A percentile compares a stretch with the other conserved stretches of the same genome.
These are phyloP conservation scores for Podila epigama DNA, from an alignment of 192 early-diverging fungal species.

Conservation along the genomic window DNA sequence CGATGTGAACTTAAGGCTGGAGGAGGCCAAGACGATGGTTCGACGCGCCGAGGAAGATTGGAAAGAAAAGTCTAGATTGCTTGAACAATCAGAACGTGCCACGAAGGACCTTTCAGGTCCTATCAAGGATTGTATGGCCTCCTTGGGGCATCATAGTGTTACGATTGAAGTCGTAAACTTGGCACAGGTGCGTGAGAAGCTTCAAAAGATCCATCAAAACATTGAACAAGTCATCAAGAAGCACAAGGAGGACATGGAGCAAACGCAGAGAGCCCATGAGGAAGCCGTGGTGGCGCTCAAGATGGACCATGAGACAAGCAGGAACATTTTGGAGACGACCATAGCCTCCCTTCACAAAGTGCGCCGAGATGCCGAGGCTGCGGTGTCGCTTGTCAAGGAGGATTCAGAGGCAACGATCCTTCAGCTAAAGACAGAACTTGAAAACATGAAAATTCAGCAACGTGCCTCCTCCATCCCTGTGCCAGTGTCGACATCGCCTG, in stretches of 20 bases:
- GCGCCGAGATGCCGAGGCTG: constrained; percentile 9
- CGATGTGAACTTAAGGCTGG: constrained; percentile 30
- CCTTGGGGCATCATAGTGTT: constrained; percentile 1
- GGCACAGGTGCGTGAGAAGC: constrained; percentile 8
- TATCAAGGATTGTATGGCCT: constrained; percentile 7
- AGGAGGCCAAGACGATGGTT: constrained; percentile 44
- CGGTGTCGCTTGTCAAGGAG: neutral
- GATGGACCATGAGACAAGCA: constrained; percentile 15
- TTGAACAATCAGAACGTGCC: constrained; percentile 33
- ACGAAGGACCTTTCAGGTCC: constrained; percentile 16
- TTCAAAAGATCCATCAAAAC: constrained; percentile 14
- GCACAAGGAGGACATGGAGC: neutral
- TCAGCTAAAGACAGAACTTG: constrained; percentile 19
- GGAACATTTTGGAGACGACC: constrained; percentile 22
- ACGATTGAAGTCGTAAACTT: constrained; percentile 2
- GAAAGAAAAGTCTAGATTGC: constrained; percentile 38
- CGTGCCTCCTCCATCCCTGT: constrained; percentile 24
- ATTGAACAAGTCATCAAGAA: constrained; percentile 11
- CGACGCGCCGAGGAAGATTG: constrained; percentile 34
- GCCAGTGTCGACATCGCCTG: constrained; percentile 15
- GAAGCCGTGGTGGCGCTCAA: neutral
- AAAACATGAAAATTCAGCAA: constrained; percentile 20
- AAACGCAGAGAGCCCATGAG: neutral
- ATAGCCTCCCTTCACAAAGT: constrained; percentile 20
- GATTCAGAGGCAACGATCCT: constrained; percentile 6